Percentiles rank a stretch among this genome's conserved stretches.
Conservation (phyloP, 768 basidiomycete species). For the Collybia mongolica region DNA sequence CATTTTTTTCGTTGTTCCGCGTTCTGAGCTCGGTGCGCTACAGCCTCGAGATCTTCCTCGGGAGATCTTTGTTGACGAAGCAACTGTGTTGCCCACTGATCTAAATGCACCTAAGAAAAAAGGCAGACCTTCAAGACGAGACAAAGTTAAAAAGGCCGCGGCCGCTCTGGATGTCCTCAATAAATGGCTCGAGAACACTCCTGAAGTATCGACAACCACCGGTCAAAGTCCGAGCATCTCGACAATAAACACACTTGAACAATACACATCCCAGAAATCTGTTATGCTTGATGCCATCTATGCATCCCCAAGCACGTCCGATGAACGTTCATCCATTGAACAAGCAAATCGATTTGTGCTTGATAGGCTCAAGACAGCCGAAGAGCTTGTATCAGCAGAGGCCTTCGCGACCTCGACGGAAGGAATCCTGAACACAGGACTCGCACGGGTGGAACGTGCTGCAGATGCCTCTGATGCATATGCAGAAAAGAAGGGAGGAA, state of each 20-base stretch:
- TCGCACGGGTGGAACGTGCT: constrained; percentile 47
- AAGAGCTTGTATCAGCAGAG: constrained; percentile 38
- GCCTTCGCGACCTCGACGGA: not conserved
- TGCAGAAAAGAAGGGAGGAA: constrained; percentile 28
- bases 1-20: constrained; percentile 63
- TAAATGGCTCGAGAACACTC: constrained; percentile 42
- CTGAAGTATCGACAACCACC: not conserved
- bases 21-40: constrained; percentile 43
- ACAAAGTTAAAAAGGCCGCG: constrained; percentile 54
- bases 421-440: constrained; percentile 25
- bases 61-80: constrained; percentile 55
- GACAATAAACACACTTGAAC: not conserved
- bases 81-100: constrained; percentile 20
- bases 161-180: constrained; percentile 48
- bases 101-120: constrained; percentile 42
- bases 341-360: constrained; percentile 50
- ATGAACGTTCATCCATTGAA: constrained; percentile 31
- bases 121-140: constrained; percentile 64
- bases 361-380: constrained; percentile 51
- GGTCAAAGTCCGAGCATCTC: not conserved
- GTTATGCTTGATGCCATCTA: not conserved
- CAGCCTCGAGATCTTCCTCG: constrained; percentile 70
- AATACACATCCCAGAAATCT: not conserved
- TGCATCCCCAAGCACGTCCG: not conserved
- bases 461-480: constrained; percentile 28